Conservation (phyloP, 805 yeast species). For the Metschnikowia aberdeeniae region DNA sequence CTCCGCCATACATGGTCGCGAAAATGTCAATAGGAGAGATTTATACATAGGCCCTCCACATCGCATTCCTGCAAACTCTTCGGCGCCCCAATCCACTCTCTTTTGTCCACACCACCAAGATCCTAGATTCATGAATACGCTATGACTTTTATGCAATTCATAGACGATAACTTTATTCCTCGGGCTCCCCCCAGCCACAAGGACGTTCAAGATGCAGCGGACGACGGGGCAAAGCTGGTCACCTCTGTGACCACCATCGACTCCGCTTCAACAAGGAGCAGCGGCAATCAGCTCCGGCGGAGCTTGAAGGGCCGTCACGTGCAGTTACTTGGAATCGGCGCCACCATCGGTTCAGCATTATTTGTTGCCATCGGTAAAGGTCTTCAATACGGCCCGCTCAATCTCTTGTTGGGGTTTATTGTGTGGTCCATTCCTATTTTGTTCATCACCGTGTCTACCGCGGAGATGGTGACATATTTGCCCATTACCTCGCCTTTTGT, state of each 20-base stretch:
- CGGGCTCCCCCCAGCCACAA: conserved; percentile 8
- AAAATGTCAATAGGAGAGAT: not conserved
- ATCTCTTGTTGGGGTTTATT: conserved; percentile 58
- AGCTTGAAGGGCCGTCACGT: conserved; percentile 65
- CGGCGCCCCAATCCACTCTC: not conserved
- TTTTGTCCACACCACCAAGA: no score
- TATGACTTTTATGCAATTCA: conserved; percentile 6
- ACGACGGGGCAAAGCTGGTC: not conserved
- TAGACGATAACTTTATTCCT: conserved; percentile 17
- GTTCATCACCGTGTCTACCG: conserved; percentile 63
- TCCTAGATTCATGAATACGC: not conserved
- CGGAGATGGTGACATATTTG: conserved; percentile 73
- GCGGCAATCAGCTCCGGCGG: conserved; percentile 30
- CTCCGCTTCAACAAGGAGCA: conserved; percentile 9
- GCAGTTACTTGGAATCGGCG: conserved; percentile 75
- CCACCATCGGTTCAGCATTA: conserved; percentile 77
- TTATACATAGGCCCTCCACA: conserved; percentile 1
- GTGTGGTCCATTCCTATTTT: conserved; percentile 70
- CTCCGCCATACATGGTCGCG: not conserved
- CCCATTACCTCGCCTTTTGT: conserved; percentile 79
- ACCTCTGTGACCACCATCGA: conserved; percentile 8
- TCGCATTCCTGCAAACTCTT: conserved; percentile 1
- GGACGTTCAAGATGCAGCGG: not conserved
- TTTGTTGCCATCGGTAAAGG: conserved; percentile 71
- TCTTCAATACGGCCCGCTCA: conserved; percentile 62